A percentile compares a stretch with the other conserved stretches of the same genome.
These are phyloP conservation scores for Clonostachys rhizophaga DNA, from an alignment of 2,329 filamentous ascomycete genomes.

Conservation along the genomic window DNA sequence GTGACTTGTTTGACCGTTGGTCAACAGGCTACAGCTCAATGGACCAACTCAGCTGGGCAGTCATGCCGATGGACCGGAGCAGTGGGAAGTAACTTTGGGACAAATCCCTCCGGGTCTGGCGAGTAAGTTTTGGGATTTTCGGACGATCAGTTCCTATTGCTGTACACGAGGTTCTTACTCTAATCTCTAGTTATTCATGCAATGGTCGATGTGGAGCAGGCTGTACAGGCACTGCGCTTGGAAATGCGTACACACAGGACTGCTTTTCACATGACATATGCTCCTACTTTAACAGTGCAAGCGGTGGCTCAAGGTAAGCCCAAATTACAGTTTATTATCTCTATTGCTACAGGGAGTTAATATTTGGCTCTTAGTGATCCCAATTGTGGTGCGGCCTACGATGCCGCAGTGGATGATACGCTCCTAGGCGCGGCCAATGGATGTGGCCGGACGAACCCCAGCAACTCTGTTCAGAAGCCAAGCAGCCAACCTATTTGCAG, in stretches of 20 bases:
- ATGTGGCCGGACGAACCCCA: conserved; percentile 27
- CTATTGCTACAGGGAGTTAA: conserved; percentile 1
- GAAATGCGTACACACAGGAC: conserved; percentile 43
- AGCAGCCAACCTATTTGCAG: conserved; percentile 15
- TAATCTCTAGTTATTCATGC: conserved; percentile 33
- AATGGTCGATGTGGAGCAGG: conserved; percentile 43
- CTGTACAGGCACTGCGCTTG: conserved; percentile 33
- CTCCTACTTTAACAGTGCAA: conserved; percentile 43
- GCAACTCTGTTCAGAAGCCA: conserved; percentile 13
- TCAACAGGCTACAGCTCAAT: conserved; percentile 31
- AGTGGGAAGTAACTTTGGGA: conserved; percentile 43
- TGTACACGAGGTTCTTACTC: not conserved
- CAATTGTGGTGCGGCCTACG: conserved; percentile 39
- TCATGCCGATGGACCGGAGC: conserved; percentile 34
- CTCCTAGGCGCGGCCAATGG: conserved; percentile 23
- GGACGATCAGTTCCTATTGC: too few species aligned
- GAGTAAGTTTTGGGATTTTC: conserved; percentile 26
- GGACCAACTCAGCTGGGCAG: conserved; percentile 35
- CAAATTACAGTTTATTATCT: not conserved
- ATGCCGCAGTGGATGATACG: conserved; percentile 36
- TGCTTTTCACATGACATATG: conserved; percentile 47
- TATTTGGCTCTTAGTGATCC: conserved; percentile 24
- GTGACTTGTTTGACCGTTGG: too few species aligned
- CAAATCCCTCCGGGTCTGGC: conserved; percentile 28
- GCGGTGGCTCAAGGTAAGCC: conserved; percentile 34